Evolutionary conservation across 1,139 yeast genomes (phyloP), one percentile per base, ranked within the genome.

Genomic region (Kurtzmaniella quercitrusa): DNA sequence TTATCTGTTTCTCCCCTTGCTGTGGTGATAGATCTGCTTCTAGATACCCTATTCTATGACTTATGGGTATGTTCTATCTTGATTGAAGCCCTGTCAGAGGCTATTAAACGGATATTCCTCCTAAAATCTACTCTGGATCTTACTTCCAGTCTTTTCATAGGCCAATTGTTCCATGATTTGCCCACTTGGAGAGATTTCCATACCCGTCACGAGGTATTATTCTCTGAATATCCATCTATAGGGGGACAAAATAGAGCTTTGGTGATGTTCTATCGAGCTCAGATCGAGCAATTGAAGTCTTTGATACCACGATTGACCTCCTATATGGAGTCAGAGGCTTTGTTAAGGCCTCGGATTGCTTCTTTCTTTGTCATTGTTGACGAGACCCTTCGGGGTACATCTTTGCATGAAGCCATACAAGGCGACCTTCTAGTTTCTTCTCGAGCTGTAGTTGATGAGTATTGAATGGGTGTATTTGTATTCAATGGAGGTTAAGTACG

Each of bases 41-140:
- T 75, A 2, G 78, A 74, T 44, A 50, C 59, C 2, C 53, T 61
- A 25, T 53, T 75, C n/a, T 65, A 61, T 46, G 81, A 76, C 47
- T 53, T 66, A 12, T 75, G 75, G 70, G 50, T 66, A 16, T 48
- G 65, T 46, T 52, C 69, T 29, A 53, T 72, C 12, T 52, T 69
- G 39, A 41, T 43, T 23, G 29, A 49, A 1, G 37, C 55, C 4
- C 49, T 48, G 21, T 16, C 21, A 2, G 43, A 43, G 7, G 19
- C 43, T 3, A 43, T 60, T 11, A 15, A 47, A 2, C 41, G 43
- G 6, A 50, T 63, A 19, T 64, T 64, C 47, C 48, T 57, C 4
- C 37, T 61, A 10, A 53, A 57, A 6, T 42, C 54, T 4, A 42
- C 51, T 4, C 41, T 56, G 21, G n/a, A 37, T n/a, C 8, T 16